Conservation (phyloP, 1,284 basidiomycete genomes). For the Cutaneotrichosporon sp. region DNA sequence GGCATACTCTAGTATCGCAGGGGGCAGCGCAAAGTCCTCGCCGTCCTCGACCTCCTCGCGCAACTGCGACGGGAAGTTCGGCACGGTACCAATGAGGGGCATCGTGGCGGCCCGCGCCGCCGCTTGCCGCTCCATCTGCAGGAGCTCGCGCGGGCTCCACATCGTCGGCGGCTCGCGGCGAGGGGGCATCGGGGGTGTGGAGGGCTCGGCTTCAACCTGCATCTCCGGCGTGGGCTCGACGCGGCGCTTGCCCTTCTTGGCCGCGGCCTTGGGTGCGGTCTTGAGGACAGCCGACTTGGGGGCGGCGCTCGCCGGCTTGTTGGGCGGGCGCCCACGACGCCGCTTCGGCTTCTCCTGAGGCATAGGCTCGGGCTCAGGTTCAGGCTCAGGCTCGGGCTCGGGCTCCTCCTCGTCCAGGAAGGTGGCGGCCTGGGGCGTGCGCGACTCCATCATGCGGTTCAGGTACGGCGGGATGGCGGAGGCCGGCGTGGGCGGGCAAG, state of each 20-base stretch:
- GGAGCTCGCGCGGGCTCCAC: neutral
- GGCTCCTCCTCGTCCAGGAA: too few species aligned
- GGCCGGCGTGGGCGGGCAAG: neutral
- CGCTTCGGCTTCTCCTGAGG: too few species aligned
- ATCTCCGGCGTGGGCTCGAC: too few species aligned
- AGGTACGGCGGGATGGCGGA: neutral
- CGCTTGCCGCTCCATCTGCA: neutral
- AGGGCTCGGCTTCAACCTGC: neutral
- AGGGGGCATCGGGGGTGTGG: neutral
- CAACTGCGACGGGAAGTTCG: neutral
- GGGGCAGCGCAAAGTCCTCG: neutral
- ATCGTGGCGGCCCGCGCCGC: neutral
- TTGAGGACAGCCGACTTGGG: neutral
- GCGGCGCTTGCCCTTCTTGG: neutral
- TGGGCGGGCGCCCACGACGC: too few species aligned
- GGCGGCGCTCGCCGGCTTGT: neutral
- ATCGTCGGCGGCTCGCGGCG: neutral
- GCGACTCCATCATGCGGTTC: neutral
- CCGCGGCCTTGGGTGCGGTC: neutral
- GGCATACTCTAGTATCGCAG: too few species aligned
- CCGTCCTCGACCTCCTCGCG: neutral
- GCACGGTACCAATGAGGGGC: neutral
- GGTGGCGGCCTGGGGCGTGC: too few species aligned
- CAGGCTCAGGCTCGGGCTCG: too few species aligned
- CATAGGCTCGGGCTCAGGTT: too few species aligned